These are phyloP conservation scores for Lactuca saligna DNA, from an alignment of 129 eudicot species.

Conservation along the genomic window DNA sequence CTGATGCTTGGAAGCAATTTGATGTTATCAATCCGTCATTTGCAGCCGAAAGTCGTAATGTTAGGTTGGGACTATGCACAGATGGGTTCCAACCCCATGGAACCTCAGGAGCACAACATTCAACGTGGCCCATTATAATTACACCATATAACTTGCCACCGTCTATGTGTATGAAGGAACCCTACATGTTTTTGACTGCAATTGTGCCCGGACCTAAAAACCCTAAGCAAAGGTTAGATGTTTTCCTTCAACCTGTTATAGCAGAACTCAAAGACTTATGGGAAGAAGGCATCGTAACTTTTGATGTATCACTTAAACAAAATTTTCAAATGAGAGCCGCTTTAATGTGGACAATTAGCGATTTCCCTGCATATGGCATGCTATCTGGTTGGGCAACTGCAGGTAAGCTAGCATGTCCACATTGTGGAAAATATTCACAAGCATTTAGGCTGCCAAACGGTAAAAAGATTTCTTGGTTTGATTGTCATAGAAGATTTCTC, in stretches of 20 bases:
- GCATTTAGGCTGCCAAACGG: neutral
- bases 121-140: constrained; percentile 20
- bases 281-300: constrained; percentile 7
- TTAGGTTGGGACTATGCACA: no score
- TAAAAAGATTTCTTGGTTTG: constrained; percentile 9
- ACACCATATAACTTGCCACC: constrained; percentile 27
- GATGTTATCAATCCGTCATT: no score
- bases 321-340: neutral
- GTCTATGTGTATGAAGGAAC: constrained; percentile 21
- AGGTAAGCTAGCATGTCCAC: constrained; percentile 15
- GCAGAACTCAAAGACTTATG: constrained; percentile 14
- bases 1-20: no score
- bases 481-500: constrained; percentile 27
- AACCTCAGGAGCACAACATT: no score
- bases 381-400: constrained; percentile 10
- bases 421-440: constrained; percentile 11
- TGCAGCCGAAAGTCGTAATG: no score
- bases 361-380: constrained; percentile 25
- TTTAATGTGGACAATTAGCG: constrained; percentile 25
- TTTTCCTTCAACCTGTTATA: constrained; percentile 18
- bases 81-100: no score
- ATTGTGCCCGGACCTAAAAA: constrained; percentile 16
- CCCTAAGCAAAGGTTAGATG: constrained; percentile 20
- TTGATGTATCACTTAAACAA: neutral
- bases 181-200: constrained; percentile 13